Conservation (phyloP, 192 early-diverging fungal genomes). For the Entophlyctis helioformis region DNA sequence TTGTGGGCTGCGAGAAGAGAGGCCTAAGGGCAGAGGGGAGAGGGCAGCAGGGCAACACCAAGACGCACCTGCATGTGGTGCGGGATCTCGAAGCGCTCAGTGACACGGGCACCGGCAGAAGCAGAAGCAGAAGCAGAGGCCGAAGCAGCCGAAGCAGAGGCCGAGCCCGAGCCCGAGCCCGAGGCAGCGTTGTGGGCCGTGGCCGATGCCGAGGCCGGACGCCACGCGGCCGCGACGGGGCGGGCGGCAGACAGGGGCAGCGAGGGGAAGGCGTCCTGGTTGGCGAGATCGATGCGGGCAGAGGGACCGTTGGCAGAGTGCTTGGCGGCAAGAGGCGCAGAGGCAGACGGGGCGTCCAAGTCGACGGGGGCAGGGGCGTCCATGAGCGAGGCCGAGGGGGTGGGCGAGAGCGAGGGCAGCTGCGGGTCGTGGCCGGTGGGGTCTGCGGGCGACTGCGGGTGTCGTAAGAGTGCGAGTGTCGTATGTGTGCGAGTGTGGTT, state of each 20-base stretch:
- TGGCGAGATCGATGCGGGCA: slow-evolving; percentile 35
- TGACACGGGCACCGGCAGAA: slow-evolving; percentile 10
- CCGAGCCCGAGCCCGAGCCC: slow-evolving; percentile 9
- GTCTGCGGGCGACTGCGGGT: no score
- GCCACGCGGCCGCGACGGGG: no score
- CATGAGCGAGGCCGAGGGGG: no score
- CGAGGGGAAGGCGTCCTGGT: slow-evolving; percentile 54
- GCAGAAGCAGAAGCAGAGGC: not conserved
- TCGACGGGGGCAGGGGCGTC: no score
- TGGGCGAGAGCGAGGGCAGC: no score
- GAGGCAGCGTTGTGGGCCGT: slow-evolving; percentile 1
- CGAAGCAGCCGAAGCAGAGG: slow-evolving; percentile 1
- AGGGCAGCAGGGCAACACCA: not conserved
- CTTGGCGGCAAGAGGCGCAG: not conserved
- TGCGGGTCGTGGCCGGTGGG: no score
- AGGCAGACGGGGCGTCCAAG: no score
- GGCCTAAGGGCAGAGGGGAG: not conserved
- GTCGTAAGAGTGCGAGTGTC: no score
- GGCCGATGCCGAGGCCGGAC: slow-evolving; percentile 36
- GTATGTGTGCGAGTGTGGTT: no score
- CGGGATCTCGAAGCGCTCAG: slow-evolving; percentile 36
- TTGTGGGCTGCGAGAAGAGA: not conserved
- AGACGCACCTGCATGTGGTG: slow-evolving; percentile 22
- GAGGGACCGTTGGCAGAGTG: not conserved
- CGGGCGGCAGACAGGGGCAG: slow-evolving; percentile 29